Conservation (phyloP, 495 filamentous ascomycete species). For the Penicillium atrosanguineum region DNA sequence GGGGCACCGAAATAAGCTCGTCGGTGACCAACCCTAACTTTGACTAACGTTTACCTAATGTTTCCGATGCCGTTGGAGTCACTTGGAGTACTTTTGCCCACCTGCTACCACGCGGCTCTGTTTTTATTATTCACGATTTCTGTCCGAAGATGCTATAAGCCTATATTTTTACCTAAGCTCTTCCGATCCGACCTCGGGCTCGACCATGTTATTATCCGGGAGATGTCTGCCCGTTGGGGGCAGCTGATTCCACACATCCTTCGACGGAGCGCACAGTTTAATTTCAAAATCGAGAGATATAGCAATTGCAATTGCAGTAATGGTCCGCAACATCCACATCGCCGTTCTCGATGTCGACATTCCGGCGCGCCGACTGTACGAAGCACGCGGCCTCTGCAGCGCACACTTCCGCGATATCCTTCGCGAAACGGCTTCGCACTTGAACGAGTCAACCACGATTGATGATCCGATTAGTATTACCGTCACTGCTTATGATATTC, state of each 20-base stretch:
- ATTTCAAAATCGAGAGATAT: background rate
- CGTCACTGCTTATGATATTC: constrained; percentile 32
- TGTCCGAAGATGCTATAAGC: background rate
- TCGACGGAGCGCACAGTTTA: background rate
- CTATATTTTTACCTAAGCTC: constrained; percentile 17
- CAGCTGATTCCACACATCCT: background rate
- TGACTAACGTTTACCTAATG: constrained; percentile 32
- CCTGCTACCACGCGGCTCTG: constrained; percentile 8
- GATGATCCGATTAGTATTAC: constrained; percentile 22
- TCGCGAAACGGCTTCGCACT: constrained; percentile 24
- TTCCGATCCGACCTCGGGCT: constrained; percentile 4
- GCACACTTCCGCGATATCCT: constrained; percentile 34
- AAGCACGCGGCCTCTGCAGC: constrained; percentile 32
- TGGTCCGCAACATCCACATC: constrained; percentile 30
- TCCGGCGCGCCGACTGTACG: constrained; percentile 29
- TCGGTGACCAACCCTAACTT: constrained; percentile 11
- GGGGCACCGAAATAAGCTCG: constrained; percentile 25
- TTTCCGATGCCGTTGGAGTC: constrained; percentile 19
- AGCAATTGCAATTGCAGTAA: constrained; percentile 3
- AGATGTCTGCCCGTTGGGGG: background rate
- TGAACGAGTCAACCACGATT: constrained; percentile 18
- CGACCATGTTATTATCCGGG: constrained; percentile 1
- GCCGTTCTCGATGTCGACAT: constrained; percentile 36
- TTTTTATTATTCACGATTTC: constrained; percentile 18
- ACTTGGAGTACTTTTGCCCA: constrained; percentile 14